These are phyloP conservation scores for Casuarina glauca DNA, from an alignment of 306 rosid genomes.

Conservation along the genomic window DNA sequence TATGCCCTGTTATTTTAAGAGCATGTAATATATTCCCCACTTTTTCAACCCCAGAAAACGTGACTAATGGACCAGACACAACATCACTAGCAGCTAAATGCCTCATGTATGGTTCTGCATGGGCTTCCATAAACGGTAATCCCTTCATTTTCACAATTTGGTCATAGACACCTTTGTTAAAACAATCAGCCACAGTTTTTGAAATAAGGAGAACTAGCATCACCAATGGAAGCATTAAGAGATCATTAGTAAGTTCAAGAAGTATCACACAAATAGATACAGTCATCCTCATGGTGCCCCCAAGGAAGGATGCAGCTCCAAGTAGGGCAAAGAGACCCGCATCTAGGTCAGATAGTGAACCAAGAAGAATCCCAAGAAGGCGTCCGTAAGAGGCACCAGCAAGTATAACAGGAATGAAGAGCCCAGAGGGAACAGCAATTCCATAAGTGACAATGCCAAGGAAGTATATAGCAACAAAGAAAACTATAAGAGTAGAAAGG, in stretches of 20 bases:
- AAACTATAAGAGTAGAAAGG: slow-evolving; percentile 60
- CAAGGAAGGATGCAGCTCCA: slow-evolving; percentile 86
- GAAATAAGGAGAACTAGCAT: slow-evolving; percentile 80
- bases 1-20: slow-evolving; percentile 47
- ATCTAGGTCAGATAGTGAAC: slow-evolving; percentile 51
- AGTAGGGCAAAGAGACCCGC: slow-evolving; percentile 67
- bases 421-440: slow-evolving; percentile 88
- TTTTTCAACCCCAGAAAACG: slow-evolving; percentile 68
- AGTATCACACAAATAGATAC: slow-evolving; percentile 79
- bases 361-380: slow-evolving; percentile 58
- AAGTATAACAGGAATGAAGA: slow-evolving; percentile 81
- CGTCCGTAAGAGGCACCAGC: slow-evolving; percentile 90
- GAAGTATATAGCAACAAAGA: slow-evolving; percentile 55
- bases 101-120: slow-evolving; percentile 78
- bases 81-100: slow-evolving; percentile 66
- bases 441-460: slow-evolving; percentile 84
- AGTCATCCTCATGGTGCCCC: slow-evolving; percentile 95
- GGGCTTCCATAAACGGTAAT: slow-evolving; percentile 72
- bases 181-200: slow-evolving; percentile 68
- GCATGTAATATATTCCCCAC: slow-evolving; percentile 62
- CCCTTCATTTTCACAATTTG: slow-evolving; percentile 74
- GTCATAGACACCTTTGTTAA: slow-evolving; percentile 78
- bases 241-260: slow-evolving; percentile 82
- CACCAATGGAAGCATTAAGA: slow-evolving; percentile 69
- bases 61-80: slow-evolving; percentile 64